Evolutionary conservation across 768 basidiomycete species (phyloP).

Genomic region (Saitozyma sp.): DNA sequence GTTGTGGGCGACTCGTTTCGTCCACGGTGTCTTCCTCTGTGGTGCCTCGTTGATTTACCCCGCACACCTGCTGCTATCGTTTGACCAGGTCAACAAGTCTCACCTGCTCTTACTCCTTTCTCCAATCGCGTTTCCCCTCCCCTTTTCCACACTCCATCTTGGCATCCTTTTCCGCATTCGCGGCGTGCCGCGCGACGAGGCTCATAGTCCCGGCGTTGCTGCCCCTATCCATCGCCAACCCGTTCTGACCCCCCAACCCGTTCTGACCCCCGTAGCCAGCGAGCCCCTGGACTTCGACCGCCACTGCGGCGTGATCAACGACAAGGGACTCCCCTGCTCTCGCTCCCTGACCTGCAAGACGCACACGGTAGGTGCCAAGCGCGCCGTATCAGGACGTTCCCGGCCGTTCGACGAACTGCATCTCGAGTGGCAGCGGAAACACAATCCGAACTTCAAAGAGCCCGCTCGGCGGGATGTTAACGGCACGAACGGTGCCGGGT

Average conservation of each 20-base stretch:
- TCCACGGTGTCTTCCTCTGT: too few relatives aligned
- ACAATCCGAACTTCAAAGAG: slow-evolving; percentile 50
- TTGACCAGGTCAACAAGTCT: too few relatives aligned
- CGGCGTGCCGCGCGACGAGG: too few relatives aligned
- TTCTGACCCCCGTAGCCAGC: slow-evolving; percentile 17
- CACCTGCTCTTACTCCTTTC: too few relatives aligned
- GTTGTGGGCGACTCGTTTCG: too few relatives aligned
- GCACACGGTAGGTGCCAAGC: slow-evolving; percentile 95
- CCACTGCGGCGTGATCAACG: slow-evolving; percentile 96
- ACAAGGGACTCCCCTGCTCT: slow-evolving; percentile 87
- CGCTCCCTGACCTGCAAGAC: slow-evolving; percentile 97
- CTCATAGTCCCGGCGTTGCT: too few relatives aligned
- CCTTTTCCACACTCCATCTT: too few relatives aligned
- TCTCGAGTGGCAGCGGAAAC: slow-evolving; percentile 68
- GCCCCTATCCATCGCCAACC: too few relatives aligned
- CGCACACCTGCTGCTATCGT: too few relatives aligned
- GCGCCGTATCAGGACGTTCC: slow-evolving; percentile 82
- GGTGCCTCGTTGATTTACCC: too few relatives aligned
- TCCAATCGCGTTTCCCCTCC: too few relatives aligned
- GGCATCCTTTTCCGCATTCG: too few relatives aligned
- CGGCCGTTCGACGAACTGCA: slow-evolving; percentile 80
- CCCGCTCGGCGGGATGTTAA: slow-evolving; percentile 10
- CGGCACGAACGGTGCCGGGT: slow-evolving; percentile 1
- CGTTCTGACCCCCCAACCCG: background rate
- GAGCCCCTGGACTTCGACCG: slow-evolving; percentile 84